Base-by-base conservation (phyloP, 2,329 filamentous ascomycete genomes). In the Elsinoe ampelina region DNA sequence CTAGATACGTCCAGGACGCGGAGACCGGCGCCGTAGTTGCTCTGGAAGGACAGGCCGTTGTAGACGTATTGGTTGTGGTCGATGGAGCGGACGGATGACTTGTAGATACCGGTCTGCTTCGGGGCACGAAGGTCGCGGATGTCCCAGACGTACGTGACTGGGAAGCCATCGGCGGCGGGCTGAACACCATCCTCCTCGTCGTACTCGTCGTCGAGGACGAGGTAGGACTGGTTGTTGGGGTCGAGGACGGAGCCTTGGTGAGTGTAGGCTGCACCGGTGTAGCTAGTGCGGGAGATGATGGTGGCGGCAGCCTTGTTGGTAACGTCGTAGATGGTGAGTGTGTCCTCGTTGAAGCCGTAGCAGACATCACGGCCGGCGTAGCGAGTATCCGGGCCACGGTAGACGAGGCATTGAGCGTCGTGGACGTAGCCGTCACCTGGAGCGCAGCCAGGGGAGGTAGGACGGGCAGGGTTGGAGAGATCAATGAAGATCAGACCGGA, bases 401-500 rank as follows among this genome's bases (percentile, higher is more conserved):
- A 78, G 58, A 76, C 71, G 38, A 81, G 67, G 65, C 79, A 81
- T 66, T 81, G 77, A 3, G 78, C 78, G 60, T 81, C 78, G 66
- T 81, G 78, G 15, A 80, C 76, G 64, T 81, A 81, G 54, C 77
- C 78, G 64, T 80, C 78, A 30, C 73, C 65, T 13, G 71, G 68
- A 2, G 74, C 73, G 61, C 78, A 81, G 30, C 77, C 78, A 11
- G 76, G 74, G 1, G 71, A 73, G 15, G 68, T 73, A 6, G 77
- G 75, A 61, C 77, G 79, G 12, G 71, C 63, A 12, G 77, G 71
- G 61, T 80, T 74, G n/a, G 68, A 71, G 39, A 81, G 66, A 64
- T 80, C 76, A 61, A 80, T 74, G 67, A 79, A 78, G 68, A 78
- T 78, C 32, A 80, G 67, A 12, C 78, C 78, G n/a, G 73, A 73